A percentile compares a stretch with the other conserved stretches of the same genome.
Conservation (phyloP, 441 rosid species). For the Croton setiger region DNA sequence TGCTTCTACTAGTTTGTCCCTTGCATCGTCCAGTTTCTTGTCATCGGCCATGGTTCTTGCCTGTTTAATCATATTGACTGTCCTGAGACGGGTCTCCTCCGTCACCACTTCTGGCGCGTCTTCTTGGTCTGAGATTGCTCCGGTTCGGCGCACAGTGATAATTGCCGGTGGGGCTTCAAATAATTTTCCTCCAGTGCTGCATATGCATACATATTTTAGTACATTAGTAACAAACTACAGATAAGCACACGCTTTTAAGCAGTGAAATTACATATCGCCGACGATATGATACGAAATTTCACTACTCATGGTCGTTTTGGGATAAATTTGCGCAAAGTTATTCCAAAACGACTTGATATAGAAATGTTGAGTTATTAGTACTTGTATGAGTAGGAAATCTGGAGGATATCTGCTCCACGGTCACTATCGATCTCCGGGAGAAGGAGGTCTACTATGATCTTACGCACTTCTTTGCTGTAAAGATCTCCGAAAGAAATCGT, state of each 20-base stretch:
- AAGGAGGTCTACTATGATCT: background rate
- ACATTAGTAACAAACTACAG: no score
- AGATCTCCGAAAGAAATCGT: background rate
- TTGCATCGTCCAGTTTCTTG: background rate
- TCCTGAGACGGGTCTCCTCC: background rate
- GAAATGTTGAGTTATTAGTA: no score
- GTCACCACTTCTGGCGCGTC: background rate
- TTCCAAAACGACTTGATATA: no score
- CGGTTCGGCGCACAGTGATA: background rate
- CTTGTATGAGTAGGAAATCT: background rate
- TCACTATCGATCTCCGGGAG: background rate
- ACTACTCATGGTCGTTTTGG: no score
- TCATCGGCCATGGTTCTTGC: constrained; percentile 1
- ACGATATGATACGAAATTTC: no score
- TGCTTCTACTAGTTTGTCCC: background rate
- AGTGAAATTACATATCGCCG: no score
- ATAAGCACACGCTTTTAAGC: no score
- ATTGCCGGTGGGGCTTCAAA: background rate
- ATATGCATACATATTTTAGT: no score
- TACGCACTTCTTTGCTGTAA: constrained; percentile 9
- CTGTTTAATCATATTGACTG: background rate
- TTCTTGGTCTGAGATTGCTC: background rate
- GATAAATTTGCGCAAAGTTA: no score
- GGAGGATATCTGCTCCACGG: background rate
- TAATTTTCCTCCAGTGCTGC: background rate